These are phyloP conservation scores for Colletotrichum acutatum DNA, from an alignment of 2,329 filamentous ascomycete genomes.

Conservation along the genomic window DNA sequence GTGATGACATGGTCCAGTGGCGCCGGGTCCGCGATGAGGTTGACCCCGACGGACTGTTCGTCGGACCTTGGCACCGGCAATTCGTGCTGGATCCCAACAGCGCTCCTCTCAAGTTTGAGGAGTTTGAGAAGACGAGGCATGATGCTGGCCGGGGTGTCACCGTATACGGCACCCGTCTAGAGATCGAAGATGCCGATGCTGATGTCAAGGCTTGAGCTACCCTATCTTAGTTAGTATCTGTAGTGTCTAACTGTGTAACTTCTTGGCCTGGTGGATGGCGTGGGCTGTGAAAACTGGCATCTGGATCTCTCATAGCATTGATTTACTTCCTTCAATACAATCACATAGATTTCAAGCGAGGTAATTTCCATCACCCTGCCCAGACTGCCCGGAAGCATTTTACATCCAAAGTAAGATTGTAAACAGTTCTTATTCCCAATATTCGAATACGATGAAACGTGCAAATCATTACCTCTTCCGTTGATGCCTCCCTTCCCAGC, in stretches of 20 bases:
- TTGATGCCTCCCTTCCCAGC: not conserved
- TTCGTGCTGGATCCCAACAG: constrained; percentile 63
- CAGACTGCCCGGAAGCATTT: not conserved
- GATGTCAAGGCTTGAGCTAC: not conserved
- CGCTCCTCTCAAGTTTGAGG: constrained; percentile 49
- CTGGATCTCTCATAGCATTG: not conserved
- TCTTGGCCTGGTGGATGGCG: not conserved
- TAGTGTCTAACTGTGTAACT: not conserved
- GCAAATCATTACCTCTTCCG: not conserved
- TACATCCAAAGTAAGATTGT: not conserved
- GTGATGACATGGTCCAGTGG: constrained; percentile 73
- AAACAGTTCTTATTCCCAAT: not conserved
- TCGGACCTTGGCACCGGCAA: constrained; percentile 89
- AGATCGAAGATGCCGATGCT: not conserved
- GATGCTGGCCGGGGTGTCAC: constrained; percentile 27
- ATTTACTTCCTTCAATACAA: not conserved
- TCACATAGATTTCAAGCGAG: not conserved
- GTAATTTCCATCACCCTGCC: not conserved
- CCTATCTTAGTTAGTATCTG: not conserved
- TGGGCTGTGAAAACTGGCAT: not conserved
- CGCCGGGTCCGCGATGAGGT: constrained; percentile 74
- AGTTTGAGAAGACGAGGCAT: constrained; percentile 44
- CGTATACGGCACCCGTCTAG: constrained; percentile 21
- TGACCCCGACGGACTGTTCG: constrained; percentile 87
- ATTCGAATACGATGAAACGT: not conserved